phyloP scores from a whole-genome alignment of 139 green algal species.

The Chlamydomonas sp. region DNA sequence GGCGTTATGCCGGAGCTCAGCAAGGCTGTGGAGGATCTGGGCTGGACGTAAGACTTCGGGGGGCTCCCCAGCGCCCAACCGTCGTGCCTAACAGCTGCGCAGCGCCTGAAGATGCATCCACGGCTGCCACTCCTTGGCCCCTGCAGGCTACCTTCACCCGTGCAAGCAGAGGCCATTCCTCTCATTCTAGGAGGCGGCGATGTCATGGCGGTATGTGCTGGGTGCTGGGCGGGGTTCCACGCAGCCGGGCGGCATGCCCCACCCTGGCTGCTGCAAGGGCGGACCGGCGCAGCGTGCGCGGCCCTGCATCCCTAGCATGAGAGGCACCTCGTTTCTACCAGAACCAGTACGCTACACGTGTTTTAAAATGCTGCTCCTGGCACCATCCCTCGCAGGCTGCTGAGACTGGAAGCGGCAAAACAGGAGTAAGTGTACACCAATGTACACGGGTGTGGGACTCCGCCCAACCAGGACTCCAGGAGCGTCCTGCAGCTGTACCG shows the following conservation, averaged over 20 bases:
- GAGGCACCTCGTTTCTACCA: too few relatives aligned
- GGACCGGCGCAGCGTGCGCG: too few relatives aligned
- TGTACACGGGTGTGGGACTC: neutral
- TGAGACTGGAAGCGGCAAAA: slow-evolving; percentile 94
- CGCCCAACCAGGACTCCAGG: neutral
- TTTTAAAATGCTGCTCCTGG: too few relatives aligned
- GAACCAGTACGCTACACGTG: neutral
- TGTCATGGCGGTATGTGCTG: slow-evolving; percentile 78
- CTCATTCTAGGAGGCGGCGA: slow-evolving; percentile 89
- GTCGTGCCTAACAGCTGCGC: neutral
- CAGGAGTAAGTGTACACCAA: slow-evolving; percentile 50
- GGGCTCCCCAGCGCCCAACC: neutral
- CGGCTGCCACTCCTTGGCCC: too few relatives aligned
- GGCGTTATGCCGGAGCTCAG: slow-evolving; percentile 79
- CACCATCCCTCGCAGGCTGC: slow-evolving; percentile 60
- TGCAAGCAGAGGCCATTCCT: slow-evolving; percentile 81
- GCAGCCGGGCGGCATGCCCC: neutral
- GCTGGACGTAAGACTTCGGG: slow-evolving; percentile 63
- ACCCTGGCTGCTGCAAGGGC: neutral
- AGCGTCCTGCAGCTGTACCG: too few relatives aligned
- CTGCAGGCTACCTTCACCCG: slow-evolving; percentile 71
- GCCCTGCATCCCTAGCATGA: too few relatives aligned
- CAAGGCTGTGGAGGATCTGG: slow-evolving; percentile 71
- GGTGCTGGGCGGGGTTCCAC: neutral
- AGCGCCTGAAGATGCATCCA: slow-evolving; percentile 36